phyloP scores from a whole-genome alignment of 768 basidiomycete genomes.

The Gelatoporia subvermispora region DNA sequence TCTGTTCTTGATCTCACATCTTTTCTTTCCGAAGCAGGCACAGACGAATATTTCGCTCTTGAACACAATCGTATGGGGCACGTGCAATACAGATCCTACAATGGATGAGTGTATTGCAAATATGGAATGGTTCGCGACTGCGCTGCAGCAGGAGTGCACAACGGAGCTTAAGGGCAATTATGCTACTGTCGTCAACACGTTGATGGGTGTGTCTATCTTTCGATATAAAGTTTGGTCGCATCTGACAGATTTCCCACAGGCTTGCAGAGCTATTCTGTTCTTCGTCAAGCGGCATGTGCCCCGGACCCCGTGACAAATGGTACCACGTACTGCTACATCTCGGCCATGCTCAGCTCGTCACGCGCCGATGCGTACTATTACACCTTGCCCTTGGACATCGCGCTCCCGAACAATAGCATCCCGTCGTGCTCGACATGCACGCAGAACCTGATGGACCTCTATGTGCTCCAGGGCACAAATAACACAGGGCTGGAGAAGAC shows the following conservation, averaged over 20 bases:
- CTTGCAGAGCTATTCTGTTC: slow-evolving; percentile 56
- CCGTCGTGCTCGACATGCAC: slow-evolving; percentile 65
- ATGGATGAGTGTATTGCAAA: slow-evolving; percentile 54
- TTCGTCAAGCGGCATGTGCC: slow-evolving; percentile 60
- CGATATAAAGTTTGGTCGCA: not conserved
- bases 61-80: slow-evolving; percentile 73
- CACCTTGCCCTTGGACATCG: slow-evolving; percentile 54
- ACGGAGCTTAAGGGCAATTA: slow-evolving; percentile 52
- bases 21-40: slow-evolving; percentile 46
- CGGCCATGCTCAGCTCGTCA: slow-evolving; percentile 51
- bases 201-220: slow-evolving; percentile 43
- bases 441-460: slow-evolving; percentile 51
- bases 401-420: slow-evolving; percentile 43
- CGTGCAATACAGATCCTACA: slow-evolving; percentile 58
- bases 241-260: slow-evolving; percentile 30
- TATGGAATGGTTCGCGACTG: slow-evolving; percentile 59
- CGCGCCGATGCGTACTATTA: slow-evolving; percentile 74
- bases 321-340: slow-evolving; percentile 63
- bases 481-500: slow-evolving; percentile 38
- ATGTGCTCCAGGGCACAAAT: slow-evolving; percentile 34
- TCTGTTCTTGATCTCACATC: not conserved
- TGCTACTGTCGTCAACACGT: slow-evolving; percentile 45
- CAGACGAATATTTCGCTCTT: slow-evolving; percentile 57
- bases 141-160: slow-evolving; percentile 46
- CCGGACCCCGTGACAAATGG: slow-evolving; percentile 47